Percentiles rank a stretch among this genome's conserved stretches.
Conservation (phyloP, 352 stramenopile genomes). For the Ochromonadaceae sp. region DNA sequence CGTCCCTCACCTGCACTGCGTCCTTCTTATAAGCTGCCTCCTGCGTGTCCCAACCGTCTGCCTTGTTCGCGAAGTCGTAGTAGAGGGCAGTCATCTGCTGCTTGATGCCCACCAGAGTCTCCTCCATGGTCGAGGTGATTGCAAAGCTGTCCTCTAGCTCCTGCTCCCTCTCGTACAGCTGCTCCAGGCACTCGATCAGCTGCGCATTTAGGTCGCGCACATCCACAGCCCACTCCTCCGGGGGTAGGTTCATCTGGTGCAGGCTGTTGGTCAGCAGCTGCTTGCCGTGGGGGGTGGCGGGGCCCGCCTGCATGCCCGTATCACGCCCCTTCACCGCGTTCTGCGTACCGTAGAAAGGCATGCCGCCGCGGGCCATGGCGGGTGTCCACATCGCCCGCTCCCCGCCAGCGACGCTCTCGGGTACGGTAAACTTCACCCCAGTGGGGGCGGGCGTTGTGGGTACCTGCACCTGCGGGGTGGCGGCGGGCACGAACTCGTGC, state of each 20-base stretch:
- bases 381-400: not conserved
- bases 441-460: not conserved
- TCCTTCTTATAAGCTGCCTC: conserved; percentile 15
- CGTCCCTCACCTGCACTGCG: not conserved
- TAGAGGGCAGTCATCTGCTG: conserved; percentile 35
- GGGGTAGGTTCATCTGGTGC: conserved; percentile 29
- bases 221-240: conserved; percentile 37
- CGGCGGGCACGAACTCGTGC: too few species aligned
- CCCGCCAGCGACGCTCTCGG: not conserved
- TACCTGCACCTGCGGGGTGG: not conserved
- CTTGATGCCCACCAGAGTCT: conserved; percentile 26
- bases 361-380: not conserved
- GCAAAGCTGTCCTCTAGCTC: conserved; percentile 31
- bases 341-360: not conserved
- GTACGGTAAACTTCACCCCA: not conserved
- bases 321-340: not conserved
- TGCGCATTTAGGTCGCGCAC: conserved; percentile 32
- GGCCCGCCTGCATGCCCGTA: not conserved
- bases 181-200: conserved; percentile 35
- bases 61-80: conserved; percentile 28
- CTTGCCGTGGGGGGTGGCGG: conserved; percentile 23
- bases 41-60: conserved; percentile 20
- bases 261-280: conserved; percentile 27
- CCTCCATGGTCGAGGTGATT: conserved; percentile 14
- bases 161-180: conserved; percentile 29